Conservation (phyloP, 2,329 filamentous ascomycete species). For the Sporothrix luriei region DNA sequence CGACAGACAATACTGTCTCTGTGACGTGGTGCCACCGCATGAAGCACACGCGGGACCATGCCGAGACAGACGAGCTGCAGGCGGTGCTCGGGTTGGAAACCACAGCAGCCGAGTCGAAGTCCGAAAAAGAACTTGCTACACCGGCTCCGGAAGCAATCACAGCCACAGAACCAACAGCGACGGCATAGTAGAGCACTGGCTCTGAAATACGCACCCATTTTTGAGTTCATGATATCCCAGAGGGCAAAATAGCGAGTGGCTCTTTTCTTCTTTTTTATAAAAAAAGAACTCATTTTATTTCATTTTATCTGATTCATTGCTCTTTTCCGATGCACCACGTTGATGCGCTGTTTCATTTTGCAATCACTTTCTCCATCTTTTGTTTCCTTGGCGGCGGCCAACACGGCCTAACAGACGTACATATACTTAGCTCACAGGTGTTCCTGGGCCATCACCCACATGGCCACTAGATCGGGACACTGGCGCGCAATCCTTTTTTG, state of each 20-base stretch:
- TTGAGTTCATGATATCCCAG: slow-evolving; percentile 11
- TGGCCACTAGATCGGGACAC: slow-evolving; percentile 36
- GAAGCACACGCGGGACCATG: slow-evolving; percentile 76
- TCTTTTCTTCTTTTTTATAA: background rate
- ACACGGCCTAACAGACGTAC: no score
- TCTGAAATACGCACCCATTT: background rate
- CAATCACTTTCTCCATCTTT: background rate
- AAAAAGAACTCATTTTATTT: no score
- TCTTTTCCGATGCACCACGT: no score
- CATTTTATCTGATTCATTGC: no score
- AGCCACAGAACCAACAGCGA: background rate
- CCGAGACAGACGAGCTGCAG: slow-evolving; percentile 68
- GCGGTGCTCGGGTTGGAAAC: slow-evolving; percentile 60
- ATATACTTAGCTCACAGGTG: slow-evolving; percentile 28
- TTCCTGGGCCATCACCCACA: slow-evolving; percentile 36
- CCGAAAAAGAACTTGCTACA: background rate
- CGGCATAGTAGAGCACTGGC: background rate
- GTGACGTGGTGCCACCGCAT: slow-evolving; percentile 83
- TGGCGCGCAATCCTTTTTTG: slow-evolving; percentile 37
- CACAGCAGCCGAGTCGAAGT: background rate
- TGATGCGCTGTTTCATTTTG: no score
- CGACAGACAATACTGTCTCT: slow-evolving; percentile 26
- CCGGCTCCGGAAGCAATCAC: background rate
- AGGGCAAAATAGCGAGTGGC: background rate
- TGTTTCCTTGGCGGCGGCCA: no score